Evolutionary conservation across 2,329 filamentous ascomycete genomes (phyloP).

Genomic region (Ascochyta clinopodiicola): DNA sequence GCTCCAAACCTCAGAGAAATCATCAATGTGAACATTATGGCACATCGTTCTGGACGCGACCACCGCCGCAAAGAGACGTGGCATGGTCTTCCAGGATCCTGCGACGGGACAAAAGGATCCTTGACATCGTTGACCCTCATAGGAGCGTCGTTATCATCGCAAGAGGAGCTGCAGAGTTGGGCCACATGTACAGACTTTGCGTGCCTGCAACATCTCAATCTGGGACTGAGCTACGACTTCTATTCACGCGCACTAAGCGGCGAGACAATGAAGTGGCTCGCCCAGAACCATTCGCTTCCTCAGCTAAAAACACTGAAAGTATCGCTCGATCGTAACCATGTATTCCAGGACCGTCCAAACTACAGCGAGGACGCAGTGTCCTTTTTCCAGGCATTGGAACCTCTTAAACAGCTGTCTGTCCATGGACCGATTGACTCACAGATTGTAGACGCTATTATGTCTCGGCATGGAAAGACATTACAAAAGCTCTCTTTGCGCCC

Average conservation of each 20-base stretch:
- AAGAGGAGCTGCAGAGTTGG: too few species aligned
- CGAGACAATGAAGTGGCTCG: too few species aligned
- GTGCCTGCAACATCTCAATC: too few species aligned
- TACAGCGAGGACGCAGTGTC: too few species aligned
- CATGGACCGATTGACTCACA: slow-evolving; percentile 20
- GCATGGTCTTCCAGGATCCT: slow-evolving; percentile 29
- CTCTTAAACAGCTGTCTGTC: slow-evolving; percentile 23
- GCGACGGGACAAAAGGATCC: not conserved
- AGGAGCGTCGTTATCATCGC: slow-evolving; percentile 1
- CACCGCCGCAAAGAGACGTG: slow-evolving; percentile 9
- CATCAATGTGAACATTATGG: slow-evolving; percentile 6
- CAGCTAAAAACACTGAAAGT: too few species aligned
- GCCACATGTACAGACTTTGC: too few species aligned
- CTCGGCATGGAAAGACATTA: not conserved
- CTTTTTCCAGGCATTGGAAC: slow-evolving; percentile 5
- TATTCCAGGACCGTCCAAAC: too few species aligned
- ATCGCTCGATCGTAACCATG: too few species aligned
- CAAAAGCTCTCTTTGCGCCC: too few species aligned
- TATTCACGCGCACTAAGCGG: too few species aligned
- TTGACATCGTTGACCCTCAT: slow-evolving; percentile 11
- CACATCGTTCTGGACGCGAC: not conserved
- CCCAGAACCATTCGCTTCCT: too few species aligned
- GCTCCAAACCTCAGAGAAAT: slow-evolving; percentile 32
- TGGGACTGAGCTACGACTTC: too few species aligned
- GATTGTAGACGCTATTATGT: slow-evolving; percentile 20